Evolutionary conservation across 108 stramenopile species (phyloP), one percentile per base, ranked within the genome.

Genomic region (Skeletonema menzelii): DNA sequence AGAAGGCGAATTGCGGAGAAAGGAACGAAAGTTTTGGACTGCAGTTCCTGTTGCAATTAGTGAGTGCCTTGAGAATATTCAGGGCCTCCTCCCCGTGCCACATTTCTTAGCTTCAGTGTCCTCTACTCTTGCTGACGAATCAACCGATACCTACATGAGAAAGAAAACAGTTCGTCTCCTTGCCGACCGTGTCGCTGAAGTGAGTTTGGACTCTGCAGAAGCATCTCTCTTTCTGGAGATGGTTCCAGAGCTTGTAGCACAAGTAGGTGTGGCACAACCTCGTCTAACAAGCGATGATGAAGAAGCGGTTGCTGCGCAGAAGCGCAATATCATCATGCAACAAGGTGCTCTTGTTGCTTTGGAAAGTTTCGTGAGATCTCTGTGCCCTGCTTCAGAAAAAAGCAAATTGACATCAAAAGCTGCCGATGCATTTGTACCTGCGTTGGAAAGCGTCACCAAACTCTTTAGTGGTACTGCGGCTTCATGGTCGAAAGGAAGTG

Each of bases 101-200:
- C 85, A 91, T 46, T 95, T 91, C 75, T 66, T 95, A 38, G 94
- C 94, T 40, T 90, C 92, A 27, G 85, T 83, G 2, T 81, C 87
- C 2, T 81, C 86, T 40, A 65, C 89, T 8, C 67, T 95, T n/a
- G 67, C 65, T 15, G 89, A 91, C 42, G 82, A 80, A 19, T 53
- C 73, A 34, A 69, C 71, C 0, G 83, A 88, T 56, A 46, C 56
- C 8, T 87, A 88, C 22, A 70, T 95, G 26, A 84, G 85, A 37
- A 66, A 82, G 49, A 82, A 85, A 63, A 87, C 94, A 11, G 59
- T 89, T 28, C 71, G 73, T 24, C 57, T 91, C 12, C 75, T 95
- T 17, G 87, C 86, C 27, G 89, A 90, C 30, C 78, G 90, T 14
- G 84, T 88, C 4, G 49, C 80, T 27, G 81, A 86, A 47, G 44